Base-by-base conservation (phyloP, 2,329 filamentous ascomycete genomes). In the Hymenoscyphus repandus region DNA sequence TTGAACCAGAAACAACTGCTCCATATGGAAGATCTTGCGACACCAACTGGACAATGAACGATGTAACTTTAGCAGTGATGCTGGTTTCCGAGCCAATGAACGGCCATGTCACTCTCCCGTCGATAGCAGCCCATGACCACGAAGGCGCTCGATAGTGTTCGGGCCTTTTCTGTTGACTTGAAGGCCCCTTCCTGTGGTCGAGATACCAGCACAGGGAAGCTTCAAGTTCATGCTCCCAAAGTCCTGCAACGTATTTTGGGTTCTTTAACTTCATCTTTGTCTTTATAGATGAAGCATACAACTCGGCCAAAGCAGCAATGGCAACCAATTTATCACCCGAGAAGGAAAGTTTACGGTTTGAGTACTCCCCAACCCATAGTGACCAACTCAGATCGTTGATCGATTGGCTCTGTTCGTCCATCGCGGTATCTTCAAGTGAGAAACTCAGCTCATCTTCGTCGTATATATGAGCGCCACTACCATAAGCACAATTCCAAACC, bases 121-220 rank as follows among this genome's bases (percentile, higher is more conserved):
- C 15, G 32, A 46, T 41, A 22, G 45, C 38, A n/a, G 17, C 45
- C 45, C 45, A 47, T 20, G 45, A 47, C 45, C 45, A 47, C 30
- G 32, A 20, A 6, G 34, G 45, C 15, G 45, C 45, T 17, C 45
- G 45, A 31, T 47, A 47, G 13, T 12, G 13, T 10, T 15, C 13
- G 7, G 41, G 41, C 5, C 41, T 27, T n/a, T 13, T 31, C 12
- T 13, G 41, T 43, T 18, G 41, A 11, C 5, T 13, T 13, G 34
- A 13, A 3, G 12, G 22, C 4, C 22, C 22, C 22, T 27, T 27
- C 6, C 20, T 27, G n/a, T n/a, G 41, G 12, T 43, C n/a, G 15
- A 22, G 41, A 17, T 13, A 53, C 34, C 45, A 45, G 10, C 34
- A 48, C 11, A 48, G 22, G 20, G 15, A 18, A 17, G 13, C 13